Conservation (phyloP, 2,329 filamentous ascomycete species). For the Alternaria gaisen region DNA sequence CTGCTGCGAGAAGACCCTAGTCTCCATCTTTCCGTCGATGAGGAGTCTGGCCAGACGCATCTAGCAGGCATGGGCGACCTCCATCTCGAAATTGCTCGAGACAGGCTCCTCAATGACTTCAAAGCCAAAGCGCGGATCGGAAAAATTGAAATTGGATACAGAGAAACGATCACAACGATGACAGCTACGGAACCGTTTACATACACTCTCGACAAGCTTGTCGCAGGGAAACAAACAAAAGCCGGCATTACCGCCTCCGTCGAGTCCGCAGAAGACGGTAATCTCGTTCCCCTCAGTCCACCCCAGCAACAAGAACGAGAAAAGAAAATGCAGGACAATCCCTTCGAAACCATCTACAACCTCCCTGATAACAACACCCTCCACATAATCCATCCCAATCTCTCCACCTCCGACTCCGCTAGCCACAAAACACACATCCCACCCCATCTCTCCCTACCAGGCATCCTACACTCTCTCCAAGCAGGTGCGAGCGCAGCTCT, state of each 20-base stretch:
- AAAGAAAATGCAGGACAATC: slow-evolving; percentile 36
- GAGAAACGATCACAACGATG: slow-evolving; percentile 74
- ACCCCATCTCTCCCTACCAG: slow-evolving; percentile 60
- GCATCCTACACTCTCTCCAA: slow-evolving; percentile 66
- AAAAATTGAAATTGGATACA: slow-evolving; percentile 93
- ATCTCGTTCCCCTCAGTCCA: slow-evolving; percentile 28
- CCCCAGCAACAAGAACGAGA: slow-evolving; percentile 23
- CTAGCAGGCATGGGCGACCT: slow-evolving; percentile 96
- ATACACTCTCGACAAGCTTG: slow-evolving; percentile 76
- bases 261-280: slow-evolving; percentile 62
- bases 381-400: slow-evolving; percentile 62
- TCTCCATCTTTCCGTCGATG: slow-evolving; percentile 81
- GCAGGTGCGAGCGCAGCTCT: slow-evolving; percentile 86
- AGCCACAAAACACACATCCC: slow-evolving; percentile 60
- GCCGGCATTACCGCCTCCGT: slow-evolving; percentile 77
- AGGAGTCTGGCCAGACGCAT: slow-evolving; percentile 92
- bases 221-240: slow-evolving; percentile 81
- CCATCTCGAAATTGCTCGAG: slow-evolving; percentile 90
- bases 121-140: slow-evolving; percentile 87
- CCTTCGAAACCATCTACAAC: slow-evolving; percentile 40
- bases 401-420: slow-evolving; percentile 52
- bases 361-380: slow-evolving; percentile 74
- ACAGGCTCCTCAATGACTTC: slow-evolving; percentile 87
- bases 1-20: slow-evolving; percentile 92
- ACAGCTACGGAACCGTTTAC: slow-evolving; percentile 63